Base-by-base conservation (phyloP, 306 rosid genomes). In the Sindora glabra region DNA sequence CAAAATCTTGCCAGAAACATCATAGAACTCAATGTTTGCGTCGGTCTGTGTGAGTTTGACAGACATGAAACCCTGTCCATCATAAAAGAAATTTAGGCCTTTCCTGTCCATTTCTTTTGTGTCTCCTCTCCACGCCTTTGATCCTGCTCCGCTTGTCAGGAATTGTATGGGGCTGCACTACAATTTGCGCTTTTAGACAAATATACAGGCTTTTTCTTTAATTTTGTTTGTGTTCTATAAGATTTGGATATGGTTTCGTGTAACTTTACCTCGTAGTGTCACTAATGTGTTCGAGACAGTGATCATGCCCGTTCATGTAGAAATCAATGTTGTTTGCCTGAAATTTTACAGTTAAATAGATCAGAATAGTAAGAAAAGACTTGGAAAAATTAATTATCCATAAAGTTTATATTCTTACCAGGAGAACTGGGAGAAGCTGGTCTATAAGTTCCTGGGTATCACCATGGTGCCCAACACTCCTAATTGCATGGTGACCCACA, bases 81-180 rank as follows among this genome's bases (percentile, higher is more conserved):
- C 83, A 53, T 81, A 77, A 71, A 73, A 81, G 75, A 81, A 81
- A 4, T 77, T 67, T 59, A 81, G 24, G n/a, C 27, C 83, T 57
- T 8, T 64, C 40, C 18, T 12, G n/a, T 70, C 57, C 4, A 1
- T 33, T 17, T 4, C 18, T 22, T 57, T 39, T 8, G 59, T 10
- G 59, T 81, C 80, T 66, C 86, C 80, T 48, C 78, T 81, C 86
- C 86, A 81, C 4, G 86, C 86, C 76, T 81, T 81, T 24, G 86
- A 81, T 8, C 86, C 86, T 34, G 80, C 86, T 4, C 86, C 83
- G 17, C 86, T 81, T 13, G 77, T 67, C 37, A 81, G 53, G 57
- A 81, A 73, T 15, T 77, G 68, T 27, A 77, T 58, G 3, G 75
- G 75, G 69, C 86, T 81, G 86, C 70, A 73, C 60, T 9, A 67